Conservation (phyloP, 352 stramenopile genomes). For the Phytopythium kandeliae region DNA sequence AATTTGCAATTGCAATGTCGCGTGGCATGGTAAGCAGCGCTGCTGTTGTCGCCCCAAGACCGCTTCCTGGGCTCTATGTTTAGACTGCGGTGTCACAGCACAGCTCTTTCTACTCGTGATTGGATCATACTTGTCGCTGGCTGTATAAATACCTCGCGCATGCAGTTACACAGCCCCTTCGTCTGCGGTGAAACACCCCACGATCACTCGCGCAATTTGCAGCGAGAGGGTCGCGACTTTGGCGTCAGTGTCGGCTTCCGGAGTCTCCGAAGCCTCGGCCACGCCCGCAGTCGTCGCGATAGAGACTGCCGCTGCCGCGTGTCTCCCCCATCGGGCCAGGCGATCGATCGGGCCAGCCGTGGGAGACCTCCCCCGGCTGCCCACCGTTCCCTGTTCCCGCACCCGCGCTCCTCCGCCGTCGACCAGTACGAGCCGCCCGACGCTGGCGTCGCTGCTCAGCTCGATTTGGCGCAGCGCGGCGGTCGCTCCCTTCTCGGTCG, state of each 20-base stretch:
- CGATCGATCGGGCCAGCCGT: constrained; percentile 5
- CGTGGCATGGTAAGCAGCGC: too few relatives aligned
- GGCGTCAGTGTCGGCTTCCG: background rate
- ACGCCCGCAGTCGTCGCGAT: background rate
- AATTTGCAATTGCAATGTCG: too few relatives aligned
- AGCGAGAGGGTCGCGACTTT: background rate
- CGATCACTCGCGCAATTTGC: background rate
- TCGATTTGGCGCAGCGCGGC: constrained; percentile 2
- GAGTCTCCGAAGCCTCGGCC: background rate
- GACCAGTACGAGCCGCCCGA: constrained; percentile 1
- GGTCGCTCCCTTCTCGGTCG: constrained; percentile 6
- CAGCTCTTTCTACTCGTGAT: too few relatives aligned
- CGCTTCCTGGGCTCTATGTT: too few relatives aligned
- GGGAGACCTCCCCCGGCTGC: constrained; percentile 2
- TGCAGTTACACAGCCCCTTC: too few relatives aligned
- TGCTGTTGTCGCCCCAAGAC: too few relatives aligned
- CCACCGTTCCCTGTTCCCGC: background rate
- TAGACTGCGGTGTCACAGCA: too few relatives aligned
- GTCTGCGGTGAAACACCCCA: constrained; percentile 2
- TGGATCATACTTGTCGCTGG: background rate
- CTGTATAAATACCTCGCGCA: constrained; percentile 3
- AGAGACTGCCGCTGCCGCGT: constrained; percentile 5
- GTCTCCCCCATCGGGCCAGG: constrained; percentile 5
- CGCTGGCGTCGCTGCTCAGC: constrained; percentile 4
- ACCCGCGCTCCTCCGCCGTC: background rate